Base-by-base conservation (phyloP, 2,329 filamentous ascomycete genomes). In the Colletotrichum kahawae region DNA sequence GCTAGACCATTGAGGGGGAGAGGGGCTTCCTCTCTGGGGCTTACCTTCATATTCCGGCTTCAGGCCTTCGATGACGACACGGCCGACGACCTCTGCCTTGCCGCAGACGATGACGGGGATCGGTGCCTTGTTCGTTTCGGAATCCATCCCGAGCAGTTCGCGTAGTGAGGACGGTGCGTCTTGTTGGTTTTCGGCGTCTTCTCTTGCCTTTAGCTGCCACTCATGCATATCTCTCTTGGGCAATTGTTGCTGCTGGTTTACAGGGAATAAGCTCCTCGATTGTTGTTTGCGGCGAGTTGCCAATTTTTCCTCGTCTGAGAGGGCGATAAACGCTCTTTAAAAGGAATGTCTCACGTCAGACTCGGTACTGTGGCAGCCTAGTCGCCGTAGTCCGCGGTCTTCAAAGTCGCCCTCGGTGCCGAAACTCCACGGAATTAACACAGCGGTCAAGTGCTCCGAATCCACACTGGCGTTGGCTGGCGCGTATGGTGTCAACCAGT, bases 11-110 rank as follows among this genome's bases (percentile, higher is more conserved):
- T 27, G 24, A 27, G 24, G 24, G 24, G 24, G 24, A 27, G 24
- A 27, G 24, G 24, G 24, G 24, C 24, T 27, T 27, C 24, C 24
- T 27, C 24, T 27, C 24, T 27, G 24, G 7, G 18, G 21, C 79
- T 27, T 13, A 79, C 80, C 79, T 38, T 81, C 79, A 29, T 78
- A 80, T 31, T 81, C 79, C 5, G 79, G 79, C 65, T 78, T 79
- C 31, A 81, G 67, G 24, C 77, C 77, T 27, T 73, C 73, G 31
- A 81, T 79, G 43, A 81, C 78, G 21, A 70, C 66, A 13, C 59
- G 51, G 14, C 79, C 79, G 29, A 81, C 77, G 10, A 66, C 34
- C 62, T 81, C 79, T 4, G 72, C 76, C 65, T 79, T 77, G 12
- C 79, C 80, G 43, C 79, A 81, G 29, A 80, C 33, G n/a, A 79